Evolutionary conservation across 2,329 filamentous ascomycete species (phyloP).

Genomic region (Penicillium psychrosexuale): DNA sequence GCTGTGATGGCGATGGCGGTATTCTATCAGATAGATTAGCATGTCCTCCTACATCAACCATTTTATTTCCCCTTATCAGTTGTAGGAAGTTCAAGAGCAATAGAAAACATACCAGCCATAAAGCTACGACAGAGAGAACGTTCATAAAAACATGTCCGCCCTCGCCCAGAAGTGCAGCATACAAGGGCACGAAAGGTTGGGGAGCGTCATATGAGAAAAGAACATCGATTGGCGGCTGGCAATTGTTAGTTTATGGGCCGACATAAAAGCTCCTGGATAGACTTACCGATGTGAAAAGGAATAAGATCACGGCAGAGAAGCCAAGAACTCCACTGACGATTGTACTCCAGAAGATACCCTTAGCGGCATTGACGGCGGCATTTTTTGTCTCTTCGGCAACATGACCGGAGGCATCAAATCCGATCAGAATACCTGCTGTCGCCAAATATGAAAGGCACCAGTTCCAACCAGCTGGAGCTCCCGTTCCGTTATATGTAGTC

Average conservation of each 20-base stretch:
- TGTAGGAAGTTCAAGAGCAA: too few species aligned
- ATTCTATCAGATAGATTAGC: conserved; percentile 39
- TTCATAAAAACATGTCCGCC: conserved; percentile 61
- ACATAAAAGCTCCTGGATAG: neutral
- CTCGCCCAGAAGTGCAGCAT: conserved; percentile 55
- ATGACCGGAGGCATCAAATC: conserved; percentile 60
- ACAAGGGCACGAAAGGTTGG: conserved; percentile 59
- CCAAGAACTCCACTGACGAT: conserved; percentile 56
- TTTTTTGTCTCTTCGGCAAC: conserved; percentile 62
- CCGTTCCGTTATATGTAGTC: conserved; percentile 58
- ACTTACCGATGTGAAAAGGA: conserved; percentile 53
- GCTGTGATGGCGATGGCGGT: conserved; percentile 59
- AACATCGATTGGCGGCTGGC: neutral
- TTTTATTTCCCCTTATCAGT: neutral
- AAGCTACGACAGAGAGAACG: conserved; percentile 42
- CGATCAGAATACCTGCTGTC: conserved; percentile 59
- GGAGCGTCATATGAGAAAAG: conserved; percentile 46
- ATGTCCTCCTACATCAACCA: neutral
- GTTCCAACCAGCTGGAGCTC: conserved; percentile 57
- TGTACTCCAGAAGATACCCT: conserved; percentile 60
- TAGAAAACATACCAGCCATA: conserved; percentile 19
- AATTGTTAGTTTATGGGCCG: neutral
- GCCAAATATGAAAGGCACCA: conserved; percentile 62
- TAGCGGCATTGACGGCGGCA: conserved; percentile 53
- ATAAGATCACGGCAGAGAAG: conserved; percentile 55